phyloP scores from a whole-genome alignment of 495 filamentous ascomycete species.

The Aspergillus leporis region DNA sequence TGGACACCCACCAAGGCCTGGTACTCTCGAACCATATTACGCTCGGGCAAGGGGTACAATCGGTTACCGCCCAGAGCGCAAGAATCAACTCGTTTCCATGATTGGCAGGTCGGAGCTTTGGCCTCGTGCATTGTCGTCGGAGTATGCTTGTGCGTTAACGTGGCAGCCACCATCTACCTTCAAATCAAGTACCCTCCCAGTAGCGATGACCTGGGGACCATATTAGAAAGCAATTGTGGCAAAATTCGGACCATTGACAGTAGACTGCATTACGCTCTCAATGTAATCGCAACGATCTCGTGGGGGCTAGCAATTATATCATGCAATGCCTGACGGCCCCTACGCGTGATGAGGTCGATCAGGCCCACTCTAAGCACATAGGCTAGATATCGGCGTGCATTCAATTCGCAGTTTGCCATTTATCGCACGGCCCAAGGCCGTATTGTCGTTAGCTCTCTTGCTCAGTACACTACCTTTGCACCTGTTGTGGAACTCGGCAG shows the following conservation, averaged over 20 bases:
- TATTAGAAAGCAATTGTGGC: neutral
- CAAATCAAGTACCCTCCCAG: neutral
- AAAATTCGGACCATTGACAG: neutral
- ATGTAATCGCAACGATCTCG: neutral
- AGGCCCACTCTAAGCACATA: neutral
- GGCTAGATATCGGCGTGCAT: constrained; percentile 1
- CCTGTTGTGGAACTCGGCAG: constrained; percentile 8
- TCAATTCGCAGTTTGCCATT: neutral
- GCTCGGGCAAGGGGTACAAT: neutral
- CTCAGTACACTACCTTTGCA: neutral
- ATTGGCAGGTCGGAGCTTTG: neutral
- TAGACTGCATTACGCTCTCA: neutral
- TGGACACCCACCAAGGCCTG: neutral
- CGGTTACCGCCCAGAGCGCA: neutral
- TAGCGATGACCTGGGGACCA: neutral
- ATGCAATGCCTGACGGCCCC: constrained; percentile 6
- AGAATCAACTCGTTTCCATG: neutral
- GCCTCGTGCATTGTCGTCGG: neutral
- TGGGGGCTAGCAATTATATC: neutral
- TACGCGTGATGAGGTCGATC: neutral
- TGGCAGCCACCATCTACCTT: neutral
- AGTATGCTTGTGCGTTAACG: neutral
- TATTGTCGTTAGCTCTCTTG: neutral
- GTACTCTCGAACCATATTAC: constrained; percentile 1
- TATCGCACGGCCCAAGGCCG: neutral